phyloP scores from a whole-genome alignment of 192 early-diverging fungal species.

The Backusella psychrophila region DNA sequence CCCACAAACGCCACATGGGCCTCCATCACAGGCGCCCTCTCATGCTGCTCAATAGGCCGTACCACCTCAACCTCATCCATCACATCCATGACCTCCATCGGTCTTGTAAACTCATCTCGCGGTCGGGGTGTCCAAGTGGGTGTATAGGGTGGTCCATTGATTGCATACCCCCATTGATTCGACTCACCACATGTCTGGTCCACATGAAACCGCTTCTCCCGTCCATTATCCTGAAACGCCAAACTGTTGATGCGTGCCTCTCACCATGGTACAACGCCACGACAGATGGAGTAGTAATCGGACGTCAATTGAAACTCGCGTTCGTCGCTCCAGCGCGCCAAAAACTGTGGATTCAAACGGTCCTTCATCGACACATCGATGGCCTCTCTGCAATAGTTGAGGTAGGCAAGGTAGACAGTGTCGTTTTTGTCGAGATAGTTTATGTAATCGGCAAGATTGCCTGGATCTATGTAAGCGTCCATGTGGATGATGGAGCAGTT shows the following conservation, averaged over 20 bases:
- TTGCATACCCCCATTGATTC: constrained; percentile 8
- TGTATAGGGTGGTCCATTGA: neutral
- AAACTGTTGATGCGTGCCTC: neutral
- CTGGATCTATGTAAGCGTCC: constrained; percentile 21
- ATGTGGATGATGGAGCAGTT: constrained; percentile 7
- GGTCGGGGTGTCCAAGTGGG: neutral
- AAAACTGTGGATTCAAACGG: constrained; percentile 1
- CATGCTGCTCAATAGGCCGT: neutral
- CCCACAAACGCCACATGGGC: neutral
- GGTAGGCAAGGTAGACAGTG: constrained; percentile 3
- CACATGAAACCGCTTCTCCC: neutral
- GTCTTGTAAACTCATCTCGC: constrained; percentile 1
- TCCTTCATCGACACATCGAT: neutral
- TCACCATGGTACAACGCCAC: neutral
- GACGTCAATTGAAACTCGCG: neutral
- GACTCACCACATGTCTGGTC: neutral
- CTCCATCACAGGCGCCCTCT: neutral
- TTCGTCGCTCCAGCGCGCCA: constrained; percentile 9
- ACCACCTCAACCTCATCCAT: neutral
- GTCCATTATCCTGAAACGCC: neutral
- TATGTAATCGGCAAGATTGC: constrained; percentile 18
- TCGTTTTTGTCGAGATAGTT: constrained; percentile 11
- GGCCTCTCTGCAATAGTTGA: neutral
- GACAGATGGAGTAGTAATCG: constrained; percentile 18
- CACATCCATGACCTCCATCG: neutral